Evolutionary conservation across 2,329 filamentous ascomycete species (phyloP), one percentile per base, ranked within the genome.

Genomic region (Mariannaea elegans): DNA sequence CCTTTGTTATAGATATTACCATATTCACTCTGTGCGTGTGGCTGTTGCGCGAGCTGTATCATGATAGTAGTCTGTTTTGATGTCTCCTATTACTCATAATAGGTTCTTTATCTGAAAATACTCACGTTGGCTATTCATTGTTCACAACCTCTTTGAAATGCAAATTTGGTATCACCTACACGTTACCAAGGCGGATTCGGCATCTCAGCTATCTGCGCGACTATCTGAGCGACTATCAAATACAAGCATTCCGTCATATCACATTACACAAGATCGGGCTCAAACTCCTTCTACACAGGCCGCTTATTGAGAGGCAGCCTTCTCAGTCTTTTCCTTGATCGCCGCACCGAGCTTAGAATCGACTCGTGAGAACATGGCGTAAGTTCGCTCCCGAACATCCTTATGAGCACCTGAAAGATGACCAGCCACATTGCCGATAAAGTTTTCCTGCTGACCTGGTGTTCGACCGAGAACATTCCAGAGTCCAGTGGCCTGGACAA

Each of bases 311-410:
- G 19, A 21, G 23, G 63, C 77, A 52, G 73, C 71, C 70, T 78
- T 76, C 74, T 88, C 86, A 1, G 85, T 87, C 51, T 78, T 78
- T 62, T 79, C 76, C 70, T 80, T 76, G 67, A 89, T 84, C 12
- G 81, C 78, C 32, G 71, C 72, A 23, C 86, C 86, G 3, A 89
- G 78, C 14, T 80, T 79, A 9, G 74, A 62, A 64, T 87, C 81
- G n/a, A 89, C 84, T 42, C 78, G 80, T 38, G 72, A 71, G 73
- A 88, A 90, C 84, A 88, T 87, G 50, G 78, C 83, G 68, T 88
- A 89, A 14, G 85, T 87, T 39, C 82, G 79, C 66, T 82, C 78
- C 34, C 87, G 80, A 34, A 87, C 84, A 64, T 82, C 82, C 59
- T 79, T 76, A 65, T 82, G 77, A 2, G 86, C 86, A 49, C 75